phyloP scores from a whole-genome alignment of 208 protist genomes.

The Trypanosoma caninum region DNA sequence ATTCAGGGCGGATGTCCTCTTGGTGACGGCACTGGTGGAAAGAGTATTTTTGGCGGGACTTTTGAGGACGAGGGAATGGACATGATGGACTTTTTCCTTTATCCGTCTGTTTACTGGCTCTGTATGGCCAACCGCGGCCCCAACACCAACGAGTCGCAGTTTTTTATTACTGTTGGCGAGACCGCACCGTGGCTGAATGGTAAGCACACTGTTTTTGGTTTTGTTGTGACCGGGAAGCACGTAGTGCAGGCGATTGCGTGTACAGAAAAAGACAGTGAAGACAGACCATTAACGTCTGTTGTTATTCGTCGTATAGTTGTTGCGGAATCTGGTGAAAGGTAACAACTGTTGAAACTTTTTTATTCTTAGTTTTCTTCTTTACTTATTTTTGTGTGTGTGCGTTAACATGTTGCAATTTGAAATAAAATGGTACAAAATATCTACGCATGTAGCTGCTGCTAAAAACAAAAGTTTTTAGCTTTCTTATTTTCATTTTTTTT shows the following conservation, averaged over 20 bases:
- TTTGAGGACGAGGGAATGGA: conserved; percentile 92
- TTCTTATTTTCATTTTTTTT: too few species aligned
- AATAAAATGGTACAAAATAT: too few species aligned
- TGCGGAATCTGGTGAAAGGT: too few species aligned
- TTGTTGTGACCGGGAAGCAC: conserved; percentile 66
- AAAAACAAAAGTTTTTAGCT: too few species aligned
- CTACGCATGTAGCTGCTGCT: too few species aligned
- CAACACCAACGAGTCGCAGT: conserved; percentile 91
- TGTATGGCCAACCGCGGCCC: conserved; percentile 84
- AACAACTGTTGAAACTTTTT: too few species aligned
- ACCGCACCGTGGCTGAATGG: conserved; percentile 78
- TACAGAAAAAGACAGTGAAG: conserved; percentile 34
- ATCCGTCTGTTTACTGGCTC: conserved; percentile 60
- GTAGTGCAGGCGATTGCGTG: conserved; percentile 51
- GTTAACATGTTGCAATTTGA: too few species aligned
- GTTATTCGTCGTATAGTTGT: conserved; percentile 54
- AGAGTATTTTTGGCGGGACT: conserved; percentile 63
- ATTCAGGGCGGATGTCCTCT: conserved; percentile 93
- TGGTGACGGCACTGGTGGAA: conserved; percentile 93
- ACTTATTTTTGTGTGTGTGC: too few species aligned
- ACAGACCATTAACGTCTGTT: conserved; percentile 53
- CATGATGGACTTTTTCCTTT: conserved; percentile 54
- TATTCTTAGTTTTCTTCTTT: too few species aligned
- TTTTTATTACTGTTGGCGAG: conserved; percentile 80
- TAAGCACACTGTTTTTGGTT: conserved; percentile 95